A percentile compares a stretch with the other conserved stretches of the same genome.
These are phyloP conservation scores for Rossbeevera mucosa DNA, from an alignment of 768 basidiomycete species.

Conservation along the genomic window DNA sequence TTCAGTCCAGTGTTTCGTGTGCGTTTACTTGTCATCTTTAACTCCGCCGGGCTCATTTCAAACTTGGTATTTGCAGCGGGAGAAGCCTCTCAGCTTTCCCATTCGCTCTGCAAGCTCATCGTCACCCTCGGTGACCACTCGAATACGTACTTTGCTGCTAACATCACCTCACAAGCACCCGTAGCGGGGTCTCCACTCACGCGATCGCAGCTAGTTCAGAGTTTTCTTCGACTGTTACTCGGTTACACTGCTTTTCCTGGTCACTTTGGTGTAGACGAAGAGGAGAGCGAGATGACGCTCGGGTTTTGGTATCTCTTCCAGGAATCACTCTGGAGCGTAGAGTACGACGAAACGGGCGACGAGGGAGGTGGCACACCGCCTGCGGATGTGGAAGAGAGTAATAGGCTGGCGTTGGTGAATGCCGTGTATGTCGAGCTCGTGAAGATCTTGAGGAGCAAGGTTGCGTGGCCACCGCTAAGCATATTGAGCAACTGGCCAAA, in stretches of 20 bases:
- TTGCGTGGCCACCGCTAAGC: slow-evolving; percentile 57
- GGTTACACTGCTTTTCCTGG: slow-evolving; percentile 73
- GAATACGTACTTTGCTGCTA: slow-evolving; percentile 64
- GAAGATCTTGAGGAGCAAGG: slow-evolving; percentile 63
- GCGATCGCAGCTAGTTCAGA: slow-evolving; percentile 55
- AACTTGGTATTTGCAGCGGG: slow-evolving; percentile 10
- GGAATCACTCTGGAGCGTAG: slow-evolving; percentile 74
- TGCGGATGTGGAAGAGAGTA: slow-evolving; percentile 28
- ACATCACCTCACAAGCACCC: slow-evolving; percentile 49
- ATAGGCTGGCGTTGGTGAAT: slow-evolving; percentile 55
- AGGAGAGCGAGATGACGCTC: slow-evolving; percentile 82
- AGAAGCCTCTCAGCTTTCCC: slow-evolving; percentile 51
- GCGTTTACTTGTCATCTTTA: slow-evolving; percentile 14
- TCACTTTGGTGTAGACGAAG: slow-evolving; percentile 78
- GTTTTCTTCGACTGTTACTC: slow-evolving; percentile 65
- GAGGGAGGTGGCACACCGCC: slow-evolving; percentile 19
- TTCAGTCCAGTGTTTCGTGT: slow-evolving; percentile 36
- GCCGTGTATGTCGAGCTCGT: slow-evolving; percentile 79
- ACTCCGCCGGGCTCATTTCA: background rate
- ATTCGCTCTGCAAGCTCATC: slow-evolving; percentile 76
- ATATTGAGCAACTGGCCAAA: slow-evolving; percentile 54
- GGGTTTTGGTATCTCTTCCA: slow-evolving; percentile 90
- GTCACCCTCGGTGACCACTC: slow-evolving; percentile 85
- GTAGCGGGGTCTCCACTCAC: slow-evolving; percentile 37
- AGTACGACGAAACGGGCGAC: slow-evolving; percentile 43